Evolutionary conservation across 2,329 filamentous ascomycete genomes (phyloP), one percentile per base, ranked within the genome.

Genomic region (Teratosphaeria destructans): DNA sequence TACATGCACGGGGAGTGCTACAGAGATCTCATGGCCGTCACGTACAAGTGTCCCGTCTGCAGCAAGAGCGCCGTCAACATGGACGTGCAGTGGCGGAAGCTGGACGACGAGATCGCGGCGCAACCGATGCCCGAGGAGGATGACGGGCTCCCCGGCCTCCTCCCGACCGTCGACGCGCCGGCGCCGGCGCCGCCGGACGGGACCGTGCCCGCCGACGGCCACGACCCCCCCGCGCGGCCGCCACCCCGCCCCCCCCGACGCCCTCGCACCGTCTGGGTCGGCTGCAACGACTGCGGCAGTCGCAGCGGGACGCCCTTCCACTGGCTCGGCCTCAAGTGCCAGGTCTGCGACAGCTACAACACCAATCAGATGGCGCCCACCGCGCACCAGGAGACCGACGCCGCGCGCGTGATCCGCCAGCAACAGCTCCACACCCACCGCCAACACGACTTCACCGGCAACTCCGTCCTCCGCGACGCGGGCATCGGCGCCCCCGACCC

Each of bases 41-140:
- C 92, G 5, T 99, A 97, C 77, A 95, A 93, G 70, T 99, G 94
- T 69, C 94, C 93, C 0, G 91, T 96, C 55, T 99, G 94, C 81
- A 95, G 88, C 76, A 95, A 94, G 74, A 96, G 89, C 64, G 87
- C 95, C n/a, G 85, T 90, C 65, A 97, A 97, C 71, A 99, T 99
- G 93, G 93, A 96, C 70, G 84, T 89, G 43, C 89, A 95, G 67
- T 99, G 97, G 77, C 86, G 90, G 55, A 94, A 94, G 66, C 77
- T 97, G 37, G 93, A 96, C 68, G 84, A 91, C 57, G 87, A 90
- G 56, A 96, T 99, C 61, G 82, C 88, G 64, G 82, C 82, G 53
- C 94, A 99, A 71, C 94, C 94, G 1, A 97, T 99, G 91, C 94
- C 94, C 1, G 75, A 76, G 54, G 62, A 72, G 52, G 70, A 71